Evolutionary conservation across 768 basidiomycete genomes (phyloP).

Genomic region (Chalciporus piperatus): DNA sequence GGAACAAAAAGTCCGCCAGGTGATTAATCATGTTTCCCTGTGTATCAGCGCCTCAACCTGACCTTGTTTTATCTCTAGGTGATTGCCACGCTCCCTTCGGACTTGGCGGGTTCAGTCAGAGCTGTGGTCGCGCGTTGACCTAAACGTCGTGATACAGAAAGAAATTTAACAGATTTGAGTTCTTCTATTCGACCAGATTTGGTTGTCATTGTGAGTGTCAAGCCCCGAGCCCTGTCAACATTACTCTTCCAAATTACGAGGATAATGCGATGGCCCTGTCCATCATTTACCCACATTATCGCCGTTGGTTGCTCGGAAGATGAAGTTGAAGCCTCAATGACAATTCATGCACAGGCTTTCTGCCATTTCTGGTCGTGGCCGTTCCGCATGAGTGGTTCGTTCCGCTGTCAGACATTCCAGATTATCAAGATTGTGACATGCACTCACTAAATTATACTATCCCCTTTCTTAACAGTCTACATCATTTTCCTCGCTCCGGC

Average conservation of each 20-base stretch:
- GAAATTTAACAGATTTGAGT: constrained; percentile 1
- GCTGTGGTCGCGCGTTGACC: constrained; percentile 10
- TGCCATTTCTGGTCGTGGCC: too few relatives aligned
- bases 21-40: constrained; percentile 28
- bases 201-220: constrained; percentile 13
- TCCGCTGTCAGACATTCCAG: constrained; percentile 56
- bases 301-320: constrained; percentile 39
- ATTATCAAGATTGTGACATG: background rate
- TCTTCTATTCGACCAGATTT: constrained; percentile 1
- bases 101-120: constrained; percentile 24
- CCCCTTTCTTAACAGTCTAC: too few relatives aligned
- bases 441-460: background rate
- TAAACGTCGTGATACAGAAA: constrained; percentile 12
- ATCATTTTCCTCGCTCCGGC: too few relatives aligned
- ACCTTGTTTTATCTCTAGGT: constrained; percentile 19
- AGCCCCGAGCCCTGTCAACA: constrained; percentile 6
- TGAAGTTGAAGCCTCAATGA: constrained; percentile 57
- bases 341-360: constrained; percentile 33
- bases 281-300: constrained; percentile 35
- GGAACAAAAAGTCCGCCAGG: constrained; percentile 58
- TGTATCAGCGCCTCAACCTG: background rate
- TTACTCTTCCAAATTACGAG: constrained; percentile 25
- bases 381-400: constrained; percentile 50
- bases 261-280: constrained; percentile 35
- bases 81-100: constrained; percentile 20